Base-by-base conservation (phyloP, 2,329 filamentous ascomycete genomes). In the Diaporthe ilicicola region DNA sequence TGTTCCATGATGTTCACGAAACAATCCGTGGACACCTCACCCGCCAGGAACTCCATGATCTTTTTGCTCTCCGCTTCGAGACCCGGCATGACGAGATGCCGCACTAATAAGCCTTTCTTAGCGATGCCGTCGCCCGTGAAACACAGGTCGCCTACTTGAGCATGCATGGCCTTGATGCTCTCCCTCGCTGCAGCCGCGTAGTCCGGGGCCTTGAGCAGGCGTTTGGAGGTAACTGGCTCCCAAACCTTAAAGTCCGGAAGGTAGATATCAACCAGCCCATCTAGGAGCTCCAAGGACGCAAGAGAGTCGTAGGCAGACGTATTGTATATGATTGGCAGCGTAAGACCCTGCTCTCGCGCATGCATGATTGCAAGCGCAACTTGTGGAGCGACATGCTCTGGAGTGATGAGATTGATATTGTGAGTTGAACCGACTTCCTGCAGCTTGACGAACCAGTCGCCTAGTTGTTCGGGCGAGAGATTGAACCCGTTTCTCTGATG, bases 1-100 rank as follows among this genome's bases (percentile, higher is more conserved):
- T 97, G 94, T 81, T 97, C 93, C 93, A 96, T 96, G 74, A 97
- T 91, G 78, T 97, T 92, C 72, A 96, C 88, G 80, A 95, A 95
- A 53, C 92, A 85, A 79, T 96, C 93, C 69, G 84, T 86, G 4
- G 92, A 93, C 2, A 97, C 86, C 66, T 94, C 88, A 34, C 87
- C 84, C 0, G 93, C 93, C 19, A 97, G 83, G 86, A 93, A 97
- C 73, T 83, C 85, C 85, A 97, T 92, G 72, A 97, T 96, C 73
- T 90, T 84, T 64, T 86, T 85, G 0, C 92, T 92, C 80, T 96
- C 93, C 22, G 88, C 88, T 77, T 93, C 92, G 76, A 91, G 90
- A 0, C 93, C 93, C 0, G 93, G 94, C 94, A 97, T 97, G 32
- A 95, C 93, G 1, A 97, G 86, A 80, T 97, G 94, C 29, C 94